Evolutionary conservation across 106 monocot genomes (phyloP).

Genomic region (Agapanthus africanus): DNA sequence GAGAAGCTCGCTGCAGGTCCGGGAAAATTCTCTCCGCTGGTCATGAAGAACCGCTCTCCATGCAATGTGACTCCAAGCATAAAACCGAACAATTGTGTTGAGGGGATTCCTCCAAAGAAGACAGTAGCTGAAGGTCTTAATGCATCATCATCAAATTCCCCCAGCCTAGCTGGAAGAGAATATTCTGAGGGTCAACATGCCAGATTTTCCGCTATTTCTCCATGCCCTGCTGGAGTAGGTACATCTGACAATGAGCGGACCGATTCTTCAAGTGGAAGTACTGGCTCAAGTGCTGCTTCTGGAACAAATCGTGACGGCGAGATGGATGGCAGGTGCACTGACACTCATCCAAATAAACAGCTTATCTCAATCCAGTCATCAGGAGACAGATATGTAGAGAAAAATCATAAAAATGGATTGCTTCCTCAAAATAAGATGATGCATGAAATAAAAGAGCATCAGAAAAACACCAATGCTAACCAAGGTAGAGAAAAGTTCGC

Average conservation of each 20-base stretch:
- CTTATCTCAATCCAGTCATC: constrained; percentile 24
- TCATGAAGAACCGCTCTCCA: constrained; percentile 77
- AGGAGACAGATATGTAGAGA: constrained; percentile 16
- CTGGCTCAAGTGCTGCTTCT: constrained; percentile 11
- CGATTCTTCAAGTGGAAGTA: constrained; percentile 10
- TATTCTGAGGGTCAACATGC: constrained; percentile 17
- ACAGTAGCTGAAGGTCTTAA: constrained; percentile 33
- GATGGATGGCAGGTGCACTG: constrained; percentile 3
- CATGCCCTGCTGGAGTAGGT: constrained; percentile 12
- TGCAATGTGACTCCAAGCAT: constrained; percentile 56
- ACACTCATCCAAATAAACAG: constrained; percentile 19
- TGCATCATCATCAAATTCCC: constrained; percentile 31
- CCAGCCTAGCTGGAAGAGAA: constrained; percentile 24
- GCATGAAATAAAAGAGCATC: constrained; percentile 12
- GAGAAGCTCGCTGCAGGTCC: constrained; percentile 59
- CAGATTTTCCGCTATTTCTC: constrained; percentile 18
- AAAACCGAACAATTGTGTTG: constrained; percentile 44
- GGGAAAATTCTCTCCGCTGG: constrained; percentile 71
- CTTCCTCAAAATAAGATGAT: constrained; percentile 7
- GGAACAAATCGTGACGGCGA: constrained; percentile 12
- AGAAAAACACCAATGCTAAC: constrained; percentile 21
- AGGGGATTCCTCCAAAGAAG: constrained; percentile 49
- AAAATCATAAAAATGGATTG: constrained; percentile 14
- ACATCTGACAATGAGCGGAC: constrained; percentile 17
- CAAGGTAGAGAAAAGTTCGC: constrained; percentile 28